Conservation (phyloP, 345 rosid genomes). For the Psidium friedrichsthalianum region DNA sequence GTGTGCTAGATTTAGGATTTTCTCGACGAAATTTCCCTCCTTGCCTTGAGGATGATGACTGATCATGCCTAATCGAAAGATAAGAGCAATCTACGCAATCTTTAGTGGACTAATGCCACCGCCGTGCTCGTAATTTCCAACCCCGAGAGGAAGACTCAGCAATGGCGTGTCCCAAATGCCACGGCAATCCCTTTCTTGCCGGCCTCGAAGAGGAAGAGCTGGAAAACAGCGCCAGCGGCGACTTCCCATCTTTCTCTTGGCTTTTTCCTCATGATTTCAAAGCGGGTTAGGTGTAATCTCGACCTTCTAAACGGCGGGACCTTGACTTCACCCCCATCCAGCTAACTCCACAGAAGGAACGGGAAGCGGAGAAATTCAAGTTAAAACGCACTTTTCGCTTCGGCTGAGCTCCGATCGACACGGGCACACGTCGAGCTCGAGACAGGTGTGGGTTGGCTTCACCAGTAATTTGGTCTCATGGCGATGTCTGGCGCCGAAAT, state of each 20-base stretch:
- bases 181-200: slow-evolving; percentile 12
- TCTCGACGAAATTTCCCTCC: not conserved
- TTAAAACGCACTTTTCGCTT: not conserved
- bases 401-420: not conserved
- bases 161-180: slow-evolving; percentile 11
- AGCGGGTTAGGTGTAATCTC: not conserved
- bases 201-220: slow-evolving; percentile 4
- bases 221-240: not conserved
- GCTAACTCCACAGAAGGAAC: not conserved
- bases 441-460: not conserved
- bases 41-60: not conserved
- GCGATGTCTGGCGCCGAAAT: not conserved
- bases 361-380: not conserved
- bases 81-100: not conserved
- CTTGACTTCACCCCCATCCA: not conserved
- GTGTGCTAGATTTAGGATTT: too few species aligned
- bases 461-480: not conserved
- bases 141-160: not conserved
- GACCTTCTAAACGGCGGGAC: not conserved
- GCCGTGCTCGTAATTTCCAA: not conserved
- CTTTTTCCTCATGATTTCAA: not conserved
- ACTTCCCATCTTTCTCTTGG: not conserved
- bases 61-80: not conserved
- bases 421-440: not conserved
- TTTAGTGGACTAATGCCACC: not conserved